These are phyloP conservation scores for Climacium dendroides DNA, from an alignment of 225 moss, liverwort and hornwort genomes.

Conservation along the genomic window DNA sequence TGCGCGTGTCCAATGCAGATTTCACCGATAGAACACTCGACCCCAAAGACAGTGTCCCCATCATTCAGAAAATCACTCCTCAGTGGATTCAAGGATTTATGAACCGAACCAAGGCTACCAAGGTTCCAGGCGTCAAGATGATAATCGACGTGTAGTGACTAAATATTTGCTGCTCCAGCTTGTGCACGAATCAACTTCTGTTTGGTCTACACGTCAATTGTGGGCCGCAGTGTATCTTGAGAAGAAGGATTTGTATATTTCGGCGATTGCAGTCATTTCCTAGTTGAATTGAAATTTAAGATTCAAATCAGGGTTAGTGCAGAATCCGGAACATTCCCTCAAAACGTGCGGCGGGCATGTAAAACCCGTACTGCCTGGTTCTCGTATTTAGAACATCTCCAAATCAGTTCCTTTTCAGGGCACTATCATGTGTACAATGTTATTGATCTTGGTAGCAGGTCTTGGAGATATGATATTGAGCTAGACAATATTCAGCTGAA, in stretches of 20 bases:
- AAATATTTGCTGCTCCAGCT: neutral
- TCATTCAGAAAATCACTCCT: conserved; percentile 23
- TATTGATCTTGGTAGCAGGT: neutral
- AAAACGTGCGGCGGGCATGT: neutral
- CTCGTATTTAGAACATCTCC: neutral
- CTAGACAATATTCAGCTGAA: conserved; percentile 13
- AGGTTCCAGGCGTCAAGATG: neutral
- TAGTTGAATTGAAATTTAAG: neutral
- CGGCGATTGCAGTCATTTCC: neutral
- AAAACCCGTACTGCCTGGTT: neutral
- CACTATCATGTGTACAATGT: conserved; percentile 1
- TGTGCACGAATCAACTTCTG: neutral
- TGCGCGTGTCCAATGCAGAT: conserved; percentile 14
- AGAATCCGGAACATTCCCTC: neutral
- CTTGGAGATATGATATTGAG: conserved; percentile 3
- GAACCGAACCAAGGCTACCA: conserved; percentile 21
- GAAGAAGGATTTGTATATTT: conserved; percentile 6
- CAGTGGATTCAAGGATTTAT: conserved; percentile 51
- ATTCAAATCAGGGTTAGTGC: neutral
- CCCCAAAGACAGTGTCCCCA: conserved; percentile 24
- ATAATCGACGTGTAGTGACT: neutral
- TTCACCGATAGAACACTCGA: conserved; percentile 21
- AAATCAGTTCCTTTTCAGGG: neutral
- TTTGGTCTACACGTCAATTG: neutral
- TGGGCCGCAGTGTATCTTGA: neutral